Base-by-base conservation (phyloP, 805 yeast species). In the Scheffersomyces stipitis region DNA sequence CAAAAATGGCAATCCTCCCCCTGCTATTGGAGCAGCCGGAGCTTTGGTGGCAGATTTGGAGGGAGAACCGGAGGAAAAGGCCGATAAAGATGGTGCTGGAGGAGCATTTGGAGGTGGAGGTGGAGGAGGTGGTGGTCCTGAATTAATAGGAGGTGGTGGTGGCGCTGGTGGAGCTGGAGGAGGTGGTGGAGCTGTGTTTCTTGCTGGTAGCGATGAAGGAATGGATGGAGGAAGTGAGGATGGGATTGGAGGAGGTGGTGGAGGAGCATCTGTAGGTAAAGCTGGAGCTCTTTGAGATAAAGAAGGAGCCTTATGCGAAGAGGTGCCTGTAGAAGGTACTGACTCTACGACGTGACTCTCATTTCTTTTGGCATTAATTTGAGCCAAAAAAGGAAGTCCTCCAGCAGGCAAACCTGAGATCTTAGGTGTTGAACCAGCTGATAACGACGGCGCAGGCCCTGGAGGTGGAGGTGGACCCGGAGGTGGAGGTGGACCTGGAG, bases 341-440 rank as follows among this genome's bases (percentile, higher is more conserved):
- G 59, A 52, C 36, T 70, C 78, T n/a, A 78, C 65, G 10, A 76
- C 81, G 51, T 64, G 52, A 1, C 71, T 41, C 15, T 79, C 80
- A 43, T 73, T 68, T 54, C 83, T 64, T 51, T 73, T 76, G 27
- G 73, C 69, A 42, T 78, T 76, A 33, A 80, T 79, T 40, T 78
- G 76, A 1, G 79, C 79, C 33, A 79, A 63, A 47, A 80, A 79
- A 5, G 86, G 84, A 16, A 78, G 52, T 0, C 68, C 73, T 1
- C 77, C 78, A 7, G 24, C 7, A 7, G 24, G 24, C 24, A 20
- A 10, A 7, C 24, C 24, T 10, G 7, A 7, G 24, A 20, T 7
- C 30, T 39, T 41, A 10, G 52, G 49, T 5, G 48, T 49, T 15
- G 48, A 31, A 12, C 52, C 41, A 9, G 53, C 34, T 18, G 62